A percentile compares a stretch with the other conserved stretches of the same genome.
Conservation (phyloP, 257 asterid species). For the Plantago major region DNA sequence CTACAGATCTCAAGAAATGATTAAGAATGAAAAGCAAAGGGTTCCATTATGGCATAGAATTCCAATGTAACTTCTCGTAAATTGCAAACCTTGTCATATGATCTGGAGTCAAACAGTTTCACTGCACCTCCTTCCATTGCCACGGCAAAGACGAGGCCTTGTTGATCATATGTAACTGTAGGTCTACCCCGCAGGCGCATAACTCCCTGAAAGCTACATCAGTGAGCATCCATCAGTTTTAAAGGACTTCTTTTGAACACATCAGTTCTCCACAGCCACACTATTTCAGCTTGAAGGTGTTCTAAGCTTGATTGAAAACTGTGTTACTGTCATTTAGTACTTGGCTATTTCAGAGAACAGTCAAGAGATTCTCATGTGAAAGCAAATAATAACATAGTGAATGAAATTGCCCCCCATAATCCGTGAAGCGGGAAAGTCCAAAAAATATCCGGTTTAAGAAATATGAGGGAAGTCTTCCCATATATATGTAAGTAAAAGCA, state of each 20-base stretch:
- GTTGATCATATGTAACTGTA: conserved; percentile 95
- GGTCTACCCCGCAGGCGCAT: conserved; percentile 90
- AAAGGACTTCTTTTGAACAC: conserved; percentile 19
- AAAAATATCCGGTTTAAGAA: background rate
- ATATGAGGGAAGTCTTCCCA: background rate
- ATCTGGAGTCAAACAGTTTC: conserved; percentile 87
- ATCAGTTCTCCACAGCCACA: conserved; percentile 2
- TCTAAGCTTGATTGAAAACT: background rate
- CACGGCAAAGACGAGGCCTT: conserved; percentile 94
- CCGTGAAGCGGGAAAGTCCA: too few relatives aligned
- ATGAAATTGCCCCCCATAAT: background rate
- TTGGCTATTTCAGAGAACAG: background rate
- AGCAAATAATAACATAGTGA: conserved; percentile 1
- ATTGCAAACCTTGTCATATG: conserved; percentile 73
- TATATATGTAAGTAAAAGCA: background rate
- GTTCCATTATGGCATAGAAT: conserved; percentile 6
- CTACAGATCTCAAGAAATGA: conserved; percentile 32
- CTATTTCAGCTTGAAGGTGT: conserved; percentile 1
- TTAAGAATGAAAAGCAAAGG: background rate
- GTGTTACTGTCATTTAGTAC: background rate
- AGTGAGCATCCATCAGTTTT: conserved; percentile 54
- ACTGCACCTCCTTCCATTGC: conserved; percentile 99
- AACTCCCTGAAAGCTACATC: conserved; percentile 87
- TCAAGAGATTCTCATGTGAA: background rate
- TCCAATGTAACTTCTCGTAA: background rate